Conservation (phyloP, 306 rosid genomes). For the Corylus heterophylla region DNA sequence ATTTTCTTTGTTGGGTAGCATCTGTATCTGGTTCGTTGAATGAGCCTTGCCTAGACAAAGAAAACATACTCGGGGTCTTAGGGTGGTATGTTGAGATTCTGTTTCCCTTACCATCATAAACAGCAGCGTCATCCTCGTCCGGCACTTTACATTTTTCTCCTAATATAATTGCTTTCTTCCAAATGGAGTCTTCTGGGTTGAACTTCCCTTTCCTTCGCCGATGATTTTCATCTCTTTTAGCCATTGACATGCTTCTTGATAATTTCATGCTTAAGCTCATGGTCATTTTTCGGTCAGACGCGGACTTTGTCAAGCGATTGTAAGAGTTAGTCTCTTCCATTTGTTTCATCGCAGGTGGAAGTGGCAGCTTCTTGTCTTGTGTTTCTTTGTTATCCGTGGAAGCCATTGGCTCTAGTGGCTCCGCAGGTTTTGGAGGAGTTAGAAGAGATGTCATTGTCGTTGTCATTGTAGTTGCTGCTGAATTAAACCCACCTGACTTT, state of each 20-base stretch:
- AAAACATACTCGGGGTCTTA: slow-evolving; percentile 27
- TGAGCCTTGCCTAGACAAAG: slow-evolving; percentile 47
- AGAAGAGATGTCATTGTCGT: not conserved
- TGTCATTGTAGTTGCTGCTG: not conserved
- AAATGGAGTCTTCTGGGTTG: slow-evolving; percentile 61
- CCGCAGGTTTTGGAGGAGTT: slow-evolving; percentile 4
- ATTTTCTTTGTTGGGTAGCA: slow-evolving; percentile 10
- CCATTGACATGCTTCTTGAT: slow-evolving; percentile 57
- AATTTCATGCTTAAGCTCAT: slow-evolving; percentile 50
- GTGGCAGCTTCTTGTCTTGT: slow-evolving; percentile 48
- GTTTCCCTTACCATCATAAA: slow-evolving; percentile 63
- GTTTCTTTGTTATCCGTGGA: slow-evolving; percentile 2
- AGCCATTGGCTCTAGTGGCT: slow-evolving; percentile 4
- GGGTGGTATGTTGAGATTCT: slow-evolving; percentile 67
- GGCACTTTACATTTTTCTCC: slow-evolving; percentile 74
- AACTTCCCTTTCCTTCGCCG: slow-evolving; percentile 33
- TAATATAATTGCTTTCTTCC: slow-evolving; percentile 84
- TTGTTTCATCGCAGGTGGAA: slow-evolving; percentile 56
- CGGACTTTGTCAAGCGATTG: slow-evolving; percentile 33
- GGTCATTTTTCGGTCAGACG: slow-evolving; percentile 45
- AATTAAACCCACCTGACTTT: not conserved
- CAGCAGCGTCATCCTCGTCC: slow-evolving; percentile 46
- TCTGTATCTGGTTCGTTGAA: slow-evolving; percentile 37
- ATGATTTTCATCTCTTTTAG: slow-evolving; percentile 34
- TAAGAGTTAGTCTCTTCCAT: not conserved